A percentile compares a stretch with the other conserved stretches of the same genome.
Evolutionary conservation across 2,329 filamentous ascomycete species (phyloP).

Genomic region (Basipetospora chlamydospora): DNA sequence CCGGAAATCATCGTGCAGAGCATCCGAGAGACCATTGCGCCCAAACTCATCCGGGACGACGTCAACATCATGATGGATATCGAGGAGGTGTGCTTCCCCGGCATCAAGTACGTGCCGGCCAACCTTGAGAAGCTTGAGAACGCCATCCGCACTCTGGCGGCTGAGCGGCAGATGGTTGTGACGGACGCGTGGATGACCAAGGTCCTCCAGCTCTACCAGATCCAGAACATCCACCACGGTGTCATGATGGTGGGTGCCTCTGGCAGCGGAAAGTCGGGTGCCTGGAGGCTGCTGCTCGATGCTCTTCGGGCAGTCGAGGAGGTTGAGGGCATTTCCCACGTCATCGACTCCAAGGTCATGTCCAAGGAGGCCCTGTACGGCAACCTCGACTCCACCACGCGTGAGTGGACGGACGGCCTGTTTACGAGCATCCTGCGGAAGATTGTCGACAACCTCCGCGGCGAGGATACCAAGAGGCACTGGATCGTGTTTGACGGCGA

Average conservation of each 20-base stretch:
- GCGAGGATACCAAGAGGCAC: constrained; percentile 90
- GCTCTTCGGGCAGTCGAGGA: constrained; percentile 84
- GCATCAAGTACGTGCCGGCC: constrained; percentile 82
- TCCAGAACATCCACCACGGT: constrained; percentile 94
- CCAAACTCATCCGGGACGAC: constrained; percentile 87
- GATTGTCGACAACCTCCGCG: constrained; percentile 96
- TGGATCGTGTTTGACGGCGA: constrained; percentile 99
- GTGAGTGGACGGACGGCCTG: constrained; percentile 96
- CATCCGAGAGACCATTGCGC: constrained; percentile 93
- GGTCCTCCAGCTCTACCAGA: constrained; percentile 91
- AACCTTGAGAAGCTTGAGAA: constrained; percentile 66
- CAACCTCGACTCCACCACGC: constrained; percentile 86
- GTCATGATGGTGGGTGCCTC: constrained; percentile 99
- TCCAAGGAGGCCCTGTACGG: constrained; percentile 96
- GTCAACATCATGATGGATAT: constrained; percentile 78
- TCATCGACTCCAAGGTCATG: constrained; percentile 99
- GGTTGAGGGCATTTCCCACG: constrained; percentile 86
- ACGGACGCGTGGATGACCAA: constrained; percentile 97
- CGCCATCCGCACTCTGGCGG: constrained; percentile 70
- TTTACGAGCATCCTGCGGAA: constrained; percentile 97
- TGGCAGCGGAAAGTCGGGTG: constrained; percentile 89
- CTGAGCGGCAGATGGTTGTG: constrained; percentile 73
- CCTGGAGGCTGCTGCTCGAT: constrained; percentile 85
- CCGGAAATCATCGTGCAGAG: constrained; percentile 98
- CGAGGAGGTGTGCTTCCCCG: constrained; percentile 77